A percentile compares a stretch with the other conserved stretches of the same genome.
Evolutionary conservation across 2,329 filamentous ascomycete genomes (phyloP).

Genomic region (Ascochyta koolunga): DNA sequence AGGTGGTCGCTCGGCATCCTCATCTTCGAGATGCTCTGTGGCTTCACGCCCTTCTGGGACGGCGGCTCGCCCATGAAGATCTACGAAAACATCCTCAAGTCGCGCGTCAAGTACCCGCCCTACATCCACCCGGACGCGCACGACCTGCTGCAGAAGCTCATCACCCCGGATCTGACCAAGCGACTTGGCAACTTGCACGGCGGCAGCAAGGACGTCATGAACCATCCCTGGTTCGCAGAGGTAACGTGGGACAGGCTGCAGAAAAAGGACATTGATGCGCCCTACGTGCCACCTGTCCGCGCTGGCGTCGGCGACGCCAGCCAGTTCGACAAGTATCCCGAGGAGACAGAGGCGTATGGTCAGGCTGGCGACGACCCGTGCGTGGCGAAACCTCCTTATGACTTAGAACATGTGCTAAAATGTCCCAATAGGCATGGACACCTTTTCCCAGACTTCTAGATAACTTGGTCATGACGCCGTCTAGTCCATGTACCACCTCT

Average conservation of each 20-base stretch:
- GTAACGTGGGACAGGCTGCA: conserved; percentile 96
- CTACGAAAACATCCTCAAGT: conserved; percentile 98
- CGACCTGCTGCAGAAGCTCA: conserved; percentile 87
- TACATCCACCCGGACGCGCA: conserved; percentile 96
- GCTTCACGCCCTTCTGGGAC: conserved; percentile 99
- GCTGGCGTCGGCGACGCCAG: conserved; percentile 93
- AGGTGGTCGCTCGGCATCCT: conserved; percentile 99
- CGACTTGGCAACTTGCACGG: conserved; percentile 91
- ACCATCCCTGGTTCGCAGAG: conserved; percentile 94
- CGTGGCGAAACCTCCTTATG: conserved; percentile 55
- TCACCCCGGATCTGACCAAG: conserved; percentile 94
- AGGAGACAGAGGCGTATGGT: conserved; percentile 94
- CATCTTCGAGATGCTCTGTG: conserved; percentile 99
- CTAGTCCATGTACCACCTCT: background rate
- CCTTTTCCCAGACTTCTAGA: conserved; percentile 44
- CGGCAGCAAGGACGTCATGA: conserved; percentile 90
- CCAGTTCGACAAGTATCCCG: conserved; percentile 97
- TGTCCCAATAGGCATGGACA: conserved; percentile 44
- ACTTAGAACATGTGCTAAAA: conserved; percentile 36
- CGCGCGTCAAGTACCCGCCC: conserved; percentile 92
- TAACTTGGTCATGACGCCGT: background rate
- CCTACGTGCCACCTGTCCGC: conserved; percentile 94
- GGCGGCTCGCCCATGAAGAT: conserved; percentile 98
- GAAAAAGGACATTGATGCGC: conserved; percentile 96
- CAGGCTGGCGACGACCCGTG: conserved; percentile 81